Evolutionary conservation across 164 flowering plant genomes (phyloP), one percentile per base, ranked within the genome.

Genomic region (Tinospora cordifolia): DNA sequence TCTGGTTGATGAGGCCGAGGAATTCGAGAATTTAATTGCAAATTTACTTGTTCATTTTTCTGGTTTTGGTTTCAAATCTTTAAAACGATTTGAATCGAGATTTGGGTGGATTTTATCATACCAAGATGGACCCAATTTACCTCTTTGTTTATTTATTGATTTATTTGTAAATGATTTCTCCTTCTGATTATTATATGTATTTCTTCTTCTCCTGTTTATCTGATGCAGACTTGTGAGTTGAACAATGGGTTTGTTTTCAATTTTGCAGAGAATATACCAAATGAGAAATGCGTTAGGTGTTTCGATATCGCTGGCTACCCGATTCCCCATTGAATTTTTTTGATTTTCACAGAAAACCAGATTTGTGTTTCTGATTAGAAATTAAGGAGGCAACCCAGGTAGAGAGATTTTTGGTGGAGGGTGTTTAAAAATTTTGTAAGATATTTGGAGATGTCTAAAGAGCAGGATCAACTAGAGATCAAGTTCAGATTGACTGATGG

Each of bases 401-500:
- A 71, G 36, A 71, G 36, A 70, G 69, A 66, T 76, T 63, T 67
- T 75, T 75, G 78, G 66, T 62, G 21, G 63, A 74, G 26, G 69
- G 74, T 30, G 39, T 70, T 63, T 38, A n/a, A 19, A 44, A 68
- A 72, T 40, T 26, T 60, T 70, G 39, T 40, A 25, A 40, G 62
- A 46, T 75, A 40, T 30, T 60, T 63, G 67, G 74, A 73, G 69
- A 90, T 91, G 97, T 78, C 93, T 72, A 86, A 77, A 47, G 83
- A 70, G 38, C 88, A 85, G 82, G 92, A 90, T 79, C 90, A 87
- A 70, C 69, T 90, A 51, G 95, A 90, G 81, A 86, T 91, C 81
- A 91, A 82, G 83, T 91, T 91, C 25, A 79, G 95, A 54, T 79
- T 91, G 76, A 80, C 73, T 0, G 95, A 91, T 75, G 97, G 97